Base-by-base conservation (phyloP, 805 yeast species). In the Tanozyma kutaoensis region DNA sequence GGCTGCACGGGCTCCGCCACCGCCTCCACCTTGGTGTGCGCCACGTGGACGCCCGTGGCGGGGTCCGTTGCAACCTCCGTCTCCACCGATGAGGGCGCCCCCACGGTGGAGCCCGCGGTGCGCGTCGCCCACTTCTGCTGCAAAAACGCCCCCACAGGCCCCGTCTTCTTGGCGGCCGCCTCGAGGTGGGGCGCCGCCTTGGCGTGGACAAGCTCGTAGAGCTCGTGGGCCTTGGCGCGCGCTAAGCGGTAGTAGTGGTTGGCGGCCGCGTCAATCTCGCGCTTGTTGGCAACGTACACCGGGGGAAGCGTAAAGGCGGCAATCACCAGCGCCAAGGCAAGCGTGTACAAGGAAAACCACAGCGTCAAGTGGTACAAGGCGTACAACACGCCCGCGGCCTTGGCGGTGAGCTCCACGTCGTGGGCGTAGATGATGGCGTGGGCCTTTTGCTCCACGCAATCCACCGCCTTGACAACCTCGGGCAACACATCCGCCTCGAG, bases 281-380 rank as follows among this genome's bases (percentile, higher is more conserved):
- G 65, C 66, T 82, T 75, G 69, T 79, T 73, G 39, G 66, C 65
- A 42, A 69, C 57, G 64, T 86, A 88, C 35, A 77, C 45, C 16
- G 67, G 69, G 32, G 97, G 97, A 24, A 69, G 58, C 24, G 93
- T 54, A 66, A 88, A 88, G 11, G 77, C 65, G 13, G 62, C 46
- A 26, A 80, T 51, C 26, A 75, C 72, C 24, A 71, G 50, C 26
- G 69, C 48, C 39, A 77, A 61, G 17, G 73, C 43, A 40, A 85
- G 53, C 16, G 77, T 62, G 69, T 76, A 78, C 31, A 86, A 52
- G 14, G 93, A 70, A 50, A 85, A 60, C 69, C 75, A 62, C 18
- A 81, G 72, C 37, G 93, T 78, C 43, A 85, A 55, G 52, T 74
- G 69, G 65, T 72, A 79, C 36, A 73, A 55, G 27, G 74, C 46